These are phyloP conservation scores for Fusarium sp. DNA, from an alignment of 2,329 filamentous ascomycete genomes.

Conservation along the genomic window DNA sequence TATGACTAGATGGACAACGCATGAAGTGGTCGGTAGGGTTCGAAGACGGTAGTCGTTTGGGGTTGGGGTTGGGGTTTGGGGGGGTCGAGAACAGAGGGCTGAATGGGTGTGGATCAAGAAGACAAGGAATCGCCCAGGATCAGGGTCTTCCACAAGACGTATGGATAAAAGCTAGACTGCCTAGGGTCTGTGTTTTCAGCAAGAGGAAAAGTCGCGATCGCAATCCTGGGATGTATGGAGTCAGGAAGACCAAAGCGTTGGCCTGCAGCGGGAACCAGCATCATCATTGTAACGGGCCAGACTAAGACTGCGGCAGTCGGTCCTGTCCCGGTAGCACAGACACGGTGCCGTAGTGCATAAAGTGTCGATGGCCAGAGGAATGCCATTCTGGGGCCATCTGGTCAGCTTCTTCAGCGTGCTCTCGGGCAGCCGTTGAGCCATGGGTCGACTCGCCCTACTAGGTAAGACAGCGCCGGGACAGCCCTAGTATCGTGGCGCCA, in stretches of 20 bases:
- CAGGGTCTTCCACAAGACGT: conserved; percentile 31
- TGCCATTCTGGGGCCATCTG: conserved; percentile 19
- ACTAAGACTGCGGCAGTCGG: conserved; percentile 30
- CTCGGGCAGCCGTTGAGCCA: conserved; percentile 18
- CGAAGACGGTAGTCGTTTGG: conserved; percentile 48
- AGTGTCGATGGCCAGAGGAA: conserved; percentile 29
- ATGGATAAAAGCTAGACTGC: conserved; percentile 15
- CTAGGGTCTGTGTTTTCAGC: conserved; percentile 18
- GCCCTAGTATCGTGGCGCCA: conserved; percentile 33
- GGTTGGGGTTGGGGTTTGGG: conserved; percentile 39
- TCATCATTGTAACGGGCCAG: conserved; percentile 37
- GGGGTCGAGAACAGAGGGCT: conserved; percentile 41
- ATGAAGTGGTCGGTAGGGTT: conserved; percentile 45
- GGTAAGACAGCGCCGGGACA: conserved; percentile 25
- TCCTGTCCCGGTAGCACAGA: conserved; percentile 36
- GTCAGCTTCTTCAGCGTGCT: conserved; percentile 19
- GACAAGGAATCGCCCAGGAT: conserved; percentile 27
- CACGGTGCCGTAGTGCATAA: conserved; percentile 38
- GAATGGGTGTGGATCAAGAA: conserved; percentile 43
- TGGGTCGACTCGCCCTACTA: conserved; percentile 25
- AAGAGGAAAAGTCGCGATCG: conserved; percentile 18
- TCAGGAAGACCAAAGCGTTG: conserved; percentile 26
- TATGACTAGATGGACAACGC: conserved; percentile 44
- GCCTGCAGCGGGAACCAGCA: conserved; percentile 43
- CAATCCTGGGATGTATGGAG: conserved; percentile 14